phyloP scores from a whole-genome alignment of 257 asterid genomes.

The Schizonepeta tenuifolia region DNA sequence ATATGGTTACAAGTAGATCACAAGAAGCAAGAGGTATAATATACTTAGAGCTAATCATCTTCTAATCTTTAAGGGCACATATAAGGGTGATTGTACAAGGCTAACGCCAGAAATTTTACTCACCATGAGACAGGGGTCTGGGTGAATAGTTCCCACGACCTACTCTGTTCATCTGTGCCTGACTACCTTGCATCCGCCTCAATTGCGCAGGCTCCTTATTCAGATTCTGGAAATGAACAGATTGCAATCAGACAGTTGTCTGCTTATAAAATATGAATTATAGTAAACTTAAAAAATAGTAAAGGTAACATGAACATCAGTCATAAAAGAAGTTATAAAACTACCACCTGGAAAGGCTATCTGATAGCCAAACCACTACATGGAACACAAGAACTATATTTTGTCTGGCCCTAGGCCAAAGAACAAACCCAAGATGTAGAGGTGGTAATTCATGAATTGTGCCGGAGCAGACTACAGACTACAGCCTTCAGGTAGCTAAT shows the following conservation, averaged over 20 bases:
- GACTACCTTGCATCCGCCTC: conserved; percentile 61
- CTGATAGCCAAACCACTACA: neutral
- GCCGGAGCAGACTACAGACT: neutral
- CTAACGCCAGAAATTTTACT: conserved; percentile 19
- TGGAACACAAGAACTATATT: neutral
- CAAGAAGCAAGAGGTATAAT: neutral
- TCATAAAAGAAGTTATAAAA: neutral
- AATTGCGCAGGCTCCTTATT: conserved; percentile 59
- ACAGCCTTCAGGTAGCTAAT: neutral
- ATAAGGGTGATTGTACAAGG: conserved; percentile 24
- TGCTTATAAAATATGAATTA: conserved; percentile 11
- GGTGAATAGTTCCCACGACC: conserved; percentile 64
- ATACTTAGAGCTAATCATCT: conserved; percentile 5
- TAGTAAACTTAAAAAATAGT: neutral
- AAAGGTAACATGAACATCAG: neutral
- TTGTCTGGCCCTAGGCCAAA: too few species aligned
- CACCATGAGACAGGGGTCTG: conserved; percentile 61
- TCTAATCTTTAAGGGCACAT: conserved; percentile 2
- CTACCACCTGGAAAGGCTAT: neutral
- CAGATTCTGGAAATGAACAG: conserved; percentile 50
- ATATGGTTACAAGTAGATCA: neutral
- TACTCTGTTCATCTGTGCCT: conserved; percentile 60
- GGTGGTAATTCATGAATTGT: neutral
- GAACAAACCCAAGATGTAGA: too few species aligned
- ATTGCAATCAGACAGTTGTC: neutral